Conservation (phyloP, 768 basidiomycete genomes). For the Dentipellis fragilis region DNA sequence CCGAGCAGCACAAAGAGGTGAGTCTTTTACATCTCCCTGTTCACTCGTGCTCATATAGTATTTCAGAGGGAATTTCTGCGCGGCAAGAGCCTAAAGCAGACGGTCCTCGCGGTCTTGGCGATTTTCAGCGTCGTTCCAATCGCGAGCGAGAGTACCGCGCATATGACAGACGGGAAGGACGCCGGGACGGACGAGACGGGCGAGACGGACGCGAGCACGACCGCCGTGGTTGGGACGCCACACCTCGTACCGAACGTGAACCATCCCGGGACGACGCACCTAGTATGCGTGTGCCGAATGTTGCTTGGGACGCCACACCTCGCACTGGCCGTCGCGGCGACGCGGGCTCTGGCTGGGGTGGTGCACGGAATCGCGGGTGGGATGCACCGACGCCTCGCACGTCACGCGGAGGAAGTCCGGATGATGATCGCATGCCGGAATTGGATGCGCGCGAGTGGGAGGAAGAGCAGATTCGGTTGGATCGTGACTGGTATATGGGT, state of each 20-base stretch:
- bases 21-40: not conserved
- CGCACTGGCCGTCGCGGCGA: conserved; percentile 33
- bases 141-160: conserved; percentile 41
- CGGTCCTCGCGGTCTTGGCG: conserved; percentile 72
- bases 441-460: conserved; percentile 90
- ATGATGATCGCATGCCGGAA: conserved; percentile 53
- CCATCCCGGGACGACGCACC: conserved; percentile 50
- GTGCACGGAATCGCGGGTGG: conserved; percentile 47
- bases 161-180: conserved; percentile 23
- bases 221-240: conserved; percentile 41
- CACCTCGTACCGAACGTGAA: conserved; percentile 49
- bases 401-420: conserved; percentile 57
- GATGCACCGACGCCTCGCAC: conserved; percentile 78
- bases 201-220: conserved; percentile 24
- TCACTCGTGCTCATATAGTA: not conserved
- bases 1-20: conserved; percentile 63
- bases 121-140: conserved; percentile 90
- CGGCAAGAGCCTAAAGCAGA: conserved; percentile 44
- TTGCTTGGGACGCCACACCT: conserved; percentile 93
- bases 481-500: conserved; percentile 94
- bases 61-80: conserved; percentile 62
- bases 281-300: conserved; percentile 83
- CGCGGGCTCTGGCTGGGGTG: conserved; percentile 58
- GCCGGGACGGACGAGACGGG: conserved; percentile 8
- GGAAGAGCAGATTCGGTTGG: conserved; percentile 85